Evolutionary conservation across 192 early-diverging fungal species (phyloP).

Genomic region (Kickxella alabastrina): DNA sequence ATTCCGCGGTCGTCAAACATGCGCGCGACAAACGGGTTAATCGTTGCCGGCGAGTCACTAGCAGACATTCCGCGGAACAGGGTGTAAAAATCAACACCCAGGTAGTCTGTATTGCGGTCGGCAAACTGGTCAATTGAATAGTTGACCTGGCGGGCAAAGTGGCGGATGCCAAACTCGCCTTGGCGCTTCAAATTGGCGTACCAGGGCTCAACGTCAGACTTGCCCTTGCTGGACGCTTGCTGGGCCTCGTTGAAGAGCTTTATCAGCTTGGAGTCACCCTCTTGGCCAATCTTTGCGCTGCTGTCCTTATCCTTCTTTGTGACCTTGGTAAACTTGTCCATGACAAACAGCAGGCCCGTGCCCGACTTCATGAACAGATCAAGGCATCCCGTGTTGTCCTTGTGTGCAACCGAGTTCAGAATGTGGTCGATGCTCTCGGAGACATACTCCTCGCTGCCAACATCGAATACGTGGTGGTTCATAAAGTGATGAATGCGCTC

Average conservation of each 20-base stretch:
- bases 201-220: conserved; percentile 24
- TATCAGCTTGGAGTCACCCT: conserved; percentile 38
- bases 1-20: conserved; percentile 72
- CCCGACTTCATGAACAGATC: conserved; percentile 69
- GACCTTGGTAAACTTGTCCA: conserved; percentile 61
- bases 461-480: conserved; percentile 69
- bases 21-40: conserved; percentile 69
- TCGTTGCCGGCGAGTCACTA: conserved; percentile 50
- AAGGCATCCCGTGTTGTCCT: conserved; percentile 69
- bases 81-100: conserved; percentile 80
- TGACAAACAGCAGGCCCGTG: conserved; percentile 71
- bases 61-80: conserved; percentile 69
- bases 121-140: conserved; percentile 62
- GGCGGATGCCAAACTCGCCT: conserved; percentile 71
- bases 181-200: conserved; percentile 28
- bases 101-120: conserved; percentile 72
- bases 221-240: conserved; percentile 14
- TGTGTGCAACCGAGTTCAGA: conserved; percentile 56
- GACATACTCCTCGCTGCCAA: conserved; percentile 59
- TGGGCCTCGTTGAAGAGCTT: conserved; percentile 40
- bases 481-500: conserved; percentile 82
- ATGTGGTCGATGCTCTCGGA: conserved; percentile 59
- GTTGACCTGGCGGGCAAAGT: conserved; percentile 68
- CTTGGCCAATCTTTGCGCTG: conserved; percentile 25
- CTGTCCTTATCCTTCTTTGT: conserved; percentile 47